Base-by-base conservation (phyloP, 2,329 filamentous ascomycete genomes). In the Nothophaeocryptopus gaeumannii region DNA sequence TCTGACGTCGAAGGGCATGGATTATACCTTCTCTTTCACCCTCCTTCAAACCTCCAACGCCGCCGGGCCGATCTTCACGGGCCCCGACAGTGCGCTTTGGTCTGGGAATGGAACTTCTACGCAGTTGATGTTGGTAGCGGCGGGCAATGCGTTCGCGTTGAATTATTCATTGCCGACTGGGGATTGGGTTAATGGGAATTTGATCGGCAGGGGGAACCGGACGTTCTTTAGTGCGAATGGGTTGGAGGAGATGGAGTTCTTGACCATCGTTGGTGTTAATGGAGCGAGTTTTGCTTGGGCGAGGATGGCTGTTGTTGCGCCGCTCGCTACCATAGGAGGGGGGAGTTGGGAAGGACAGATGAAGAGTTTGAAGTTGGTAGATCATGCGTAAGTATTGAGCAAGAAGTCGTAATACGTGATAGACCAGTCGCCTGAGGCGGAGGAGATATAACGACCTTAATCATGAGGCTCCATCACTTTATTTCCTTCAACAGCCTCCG, bases 21-120 rank as follows among this genome's bases (percentile, higher is more conserved):
- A 81, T 58, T 83, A 83, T 62, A 80, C 75, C 0, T 70, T 83
- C 1, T 70, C 73, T 0, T 68, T 82, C 11, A 65, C 68, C 0
- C 56, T 78, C 59, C 2, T 71, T 72, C 30, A 71, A 70, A 0
- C 72, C 67, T 2, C 61, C 77, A 13, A 64, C 78, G n/a, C 60
- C 66, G 1, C 75, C 73, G 13, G 58, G 53, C 2, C 76, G 74
- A 59, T 79, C 73, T 4, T 63, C 63, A 3, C 71, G 78, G 9
- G 58, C 63, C 53, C 55, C 47, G 45, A 66, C 10, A 55, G 63
- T 45, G 62, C 70, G 5, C 36, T 59, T 1, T 44, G 52, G 16
- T 56, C 53, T 8, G 58, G 58, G 1, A 56, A 58, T 30, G 56
- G 56, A 5, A 53, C 34, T 16, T 56, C 53, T 2, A 45, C 51